phyloP scores from a whole-genome alignment of 192 early-diverging fungal genomes.

The Coemansia sp. region DNA sequence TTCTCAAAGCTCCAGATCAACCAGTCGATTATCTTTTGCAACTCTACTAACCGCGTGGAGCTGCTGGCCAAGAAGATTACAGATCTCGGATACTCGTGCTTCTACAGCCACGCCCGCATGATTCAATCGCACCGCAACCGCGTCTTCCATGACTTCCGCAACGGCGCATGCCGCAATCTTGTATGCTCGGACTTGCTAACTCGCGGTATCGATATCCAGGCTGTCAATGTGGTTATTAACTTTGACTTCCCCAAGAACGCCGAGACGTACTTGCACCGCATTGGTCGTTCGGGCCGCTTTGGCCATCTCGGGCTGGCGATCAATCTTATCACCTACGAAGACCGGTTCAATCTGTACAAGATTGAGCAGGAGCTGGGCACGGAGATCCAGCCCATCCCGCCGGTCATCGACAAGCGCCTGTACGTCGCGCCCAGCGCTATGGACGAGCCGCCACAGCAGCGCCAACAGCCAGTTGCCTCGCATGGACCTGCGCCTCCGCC shows the following conservation, averaged over 20 bases:
- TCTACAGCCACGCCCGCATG: slow-evolving; percentile 99
- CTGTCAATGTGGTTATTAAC: slow-evolving; percentile 99
- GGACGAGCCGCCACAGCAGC: slow-evolving; percentile 65
- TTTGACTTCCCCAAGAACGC: slow-evolving; percentile 99
- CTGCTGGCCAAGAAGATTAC: slow-evolving; percentile 99
- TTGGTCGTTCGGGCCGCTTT: slow-evolving; percentile 96
- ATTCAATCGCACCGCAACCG: slow-evolving; percentile 97
- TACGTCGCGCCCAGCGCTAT: slow-evolving; percentile 79
- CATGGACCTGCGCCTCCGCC: slow-evolving; percentile 44
- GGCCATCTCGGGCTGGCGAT: slow-evolving; percentile 96
- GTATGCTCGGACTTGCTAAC: slow-evolving; percentile 98
- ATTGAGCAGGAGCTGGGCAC: slow-evolving; percentile 99
- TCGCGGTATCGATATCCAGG: slow-evolving; percentile 99
- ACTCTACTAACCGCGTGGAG: slow-evolving; percentile 98
- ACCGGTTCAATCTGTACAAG: slow-evolving; percentile 95
- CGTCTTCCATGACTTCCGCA: slow-evolving; percentile 99
- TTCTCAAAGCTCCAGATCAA: slow-evolving; percentile 99
- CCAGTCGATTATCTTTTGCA: slow-evolving; percentile 99
- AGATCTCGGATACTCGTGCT: slow-evolving; percentile 99
- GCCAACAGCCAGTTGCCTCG: slow-evolving; percentile 32
- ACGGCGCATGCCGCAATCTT: slow-evolving; percentile 94
- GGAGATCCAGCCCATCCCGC: slow-evolving; percentile 97
- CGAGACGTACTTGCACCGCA: slow-evolving; percentile 98
- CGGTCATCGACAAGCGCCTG: slow-evolving; percentile 90
- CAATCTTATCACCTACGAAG: slow-evolving; percentile 98